phyloP scores from a whole-genome alignment of 768 basidiomycete genomes.

The Lentinus tigrinus region DNA sequence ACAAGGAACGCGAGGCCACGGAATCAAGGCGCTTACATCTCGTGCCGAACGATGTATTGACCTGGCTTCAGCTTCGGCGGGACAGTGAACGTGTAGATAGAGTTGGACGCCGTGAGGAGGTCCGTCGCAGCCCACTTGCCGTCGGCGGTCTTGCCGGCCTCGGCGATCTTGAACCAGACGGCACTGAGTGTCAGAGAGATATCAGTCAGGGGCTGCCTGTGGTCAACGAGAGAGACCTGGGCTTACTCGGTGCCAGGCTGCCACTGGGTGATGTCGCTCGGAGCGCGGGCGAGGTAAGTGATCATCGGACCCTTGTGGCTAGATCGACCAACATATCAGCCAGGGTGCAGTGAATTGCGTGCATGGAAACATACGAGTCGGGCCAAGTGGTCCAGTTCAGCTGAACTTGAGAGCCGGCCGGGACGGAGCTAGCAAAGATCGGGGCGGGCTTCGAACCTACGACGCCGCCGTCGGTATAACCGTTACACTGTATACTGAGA shows the following conservation, averaged over 20 bases:
- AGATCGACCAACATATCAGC: not conserved
- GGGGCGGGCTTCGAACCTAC: slow-evolving; percentile 37
- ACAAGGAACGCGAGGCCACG: not conserved
- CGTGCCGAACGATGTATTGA: slow-evolving; percentile 50
- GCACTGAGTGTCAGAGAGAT: slow-evolving; percentile 26
- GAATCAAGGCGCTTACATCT: slow-evolving; percentile 33
- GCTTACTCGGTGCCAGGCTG: slow-evolving; percentile 39
- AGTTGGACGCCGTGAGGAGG: slow-evolving; percentile 37
- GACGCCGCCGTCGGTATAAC: slow-evolving; percentile 28
- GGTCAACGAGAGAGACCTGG: no score
- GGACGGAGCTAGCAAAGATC: slow-evolving; percentile 36
- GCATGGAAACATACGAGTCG: slow-evolving; percentile 15
- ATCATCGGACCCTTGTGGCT: slow-evolving; percentile 38
- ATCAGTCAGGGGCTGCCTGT: no score
- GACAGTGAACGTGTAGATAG: slow-evolving; percentile 47
- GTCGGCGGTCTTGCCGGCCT: slow-evolving; percentile 42
- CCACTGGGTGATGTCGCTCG: slow-evolving; percentile 44
- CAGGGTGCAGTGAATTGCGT: not conserved
- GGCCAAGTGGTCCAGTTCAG: slow-evolving; percentile 42
- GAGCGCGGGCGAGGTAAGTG: slow-evolving; percentile 48
- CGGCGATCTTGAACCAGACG: slow-evolving; percentile 53
- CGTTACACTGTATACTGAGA: slow-evolving; percentile 31
- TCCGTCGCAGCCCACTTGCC: slow-evolving; percentile 47
- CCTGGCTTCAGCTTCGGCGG: slow-evolving; percentile 45
- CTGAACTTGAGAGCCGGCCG: slow-evolving; percentile 38